These are phyloP conservation scores for Yamadazyma dendronema DNA, from an alignment of 1,139 yeast species.

Conservation along the genomic window DNA sequence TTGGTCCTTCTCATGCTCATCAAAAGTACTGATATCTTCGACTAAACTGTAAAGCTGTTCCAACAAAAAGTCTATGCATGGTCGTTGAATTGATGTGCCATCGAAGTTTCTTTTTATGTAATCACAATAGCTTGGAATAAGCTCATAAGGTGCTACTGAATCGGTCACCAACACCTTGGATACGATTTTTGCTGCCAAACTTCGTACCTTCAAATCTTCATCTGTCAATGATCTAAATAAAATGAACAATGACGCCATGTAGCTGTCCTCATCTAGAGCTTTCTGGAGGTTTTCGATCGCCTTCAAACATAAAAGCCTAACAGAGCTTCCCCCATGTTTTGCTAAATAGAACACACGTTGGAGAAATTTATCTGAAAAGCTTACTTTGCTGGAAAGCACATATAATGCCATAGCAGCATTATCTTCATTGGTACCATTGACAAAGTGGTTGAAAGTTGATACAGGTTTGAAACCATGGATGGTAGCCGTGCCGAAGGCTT, in stretches of 20 bases:
- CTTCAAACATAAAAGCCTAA: neutral
- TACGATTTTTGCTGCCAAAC: neutral
- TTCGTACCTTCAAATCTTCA: neutral
- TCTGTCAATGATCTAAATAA: neutral
- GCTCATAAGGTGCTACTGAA: neutral
- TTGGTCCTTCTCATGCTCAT: constrained; percentile 4
- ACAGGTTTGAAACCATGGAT: neutral
- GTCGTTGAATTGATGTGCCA: neutral
- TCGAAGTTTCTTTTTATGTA: neutral
- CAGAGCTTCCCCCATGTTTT: too few relatives aligned
- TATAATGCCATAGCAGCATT: neutral
- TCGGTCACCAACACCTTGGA: neutral
- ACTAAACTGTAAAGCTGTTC: neutral
- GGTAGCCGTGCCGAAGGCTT: constrained; percentile 2
- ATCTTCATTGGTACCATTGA: neutral
- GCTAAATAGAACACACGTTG: too few relatives aligned
- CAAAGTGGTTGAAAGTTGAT: neutral
- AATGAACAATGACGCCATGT: neutral
- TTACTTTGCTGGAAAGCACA: too few relatives aligned
- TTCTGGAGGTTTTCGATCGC: neutral
- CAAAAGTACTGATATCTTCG: constrained; percentile 2
- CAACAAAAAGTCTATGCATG: neutral
- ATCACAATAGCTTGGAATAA: neutral
- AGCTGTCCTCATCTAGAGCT: neutral
- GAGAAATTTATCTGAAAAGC: too few relatives aligned